Conservation (phyloP, 441 rosid genomes). For the Arabidopsis lyrata region DNA sequence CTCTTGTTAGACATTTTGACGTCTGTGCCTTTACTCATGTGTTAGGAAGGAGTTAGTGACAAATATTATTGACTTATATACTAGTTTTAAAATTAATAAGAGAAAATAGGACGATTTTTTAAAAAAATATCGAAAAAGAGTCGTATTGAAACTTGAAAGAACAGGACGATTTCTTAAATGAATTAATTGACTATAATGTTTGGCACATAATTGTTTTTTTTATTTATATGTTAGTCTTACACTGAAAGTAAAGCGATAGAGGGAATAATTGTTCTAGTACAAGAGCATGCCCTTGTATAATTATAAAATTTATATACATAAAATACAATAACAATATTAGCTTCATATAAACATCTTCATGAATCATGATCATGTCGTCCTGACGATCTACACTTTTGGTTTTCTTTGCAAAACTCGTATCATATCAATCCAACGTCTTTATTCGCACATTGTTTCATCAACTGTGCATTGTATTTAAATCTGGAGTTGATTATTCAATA, state of each 20-base stretch:
- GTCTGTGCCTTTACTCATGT: constrained; percentile 29
- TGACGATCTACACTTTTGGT: neutral
- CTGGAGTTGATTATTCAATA: neutral
- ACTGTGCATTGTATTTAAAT: neutral
- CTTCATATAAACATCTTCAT: neutral
- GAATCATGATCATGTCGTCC: neutral
- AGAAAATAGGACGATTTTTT: neutral
- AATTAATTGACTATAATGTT: neutral
- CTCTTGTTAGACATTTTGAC: constrained; percentile 1
- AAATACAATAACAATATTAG: neutral
- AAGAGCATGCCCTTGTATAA: constrained; percentile 1
- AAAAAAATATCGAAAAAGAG: neutral
- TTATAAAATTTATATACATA: neutral
- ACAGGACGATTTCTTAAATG: neutral
- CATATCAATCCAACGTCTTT: neutral
- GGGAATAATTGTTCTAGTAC: constrained; percentile 24
- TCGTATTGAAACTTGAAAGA: too few species aligned
- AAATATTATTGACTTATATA: constrained; percentile 19
- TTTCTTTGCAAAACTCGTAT: neutral
- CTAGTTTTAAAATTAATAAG: neutral
- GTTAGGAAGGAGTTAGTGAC: constrained; percentile 41
- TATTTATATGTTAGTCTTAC: constrained; percentile 10
- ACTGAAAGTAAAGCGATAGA: constrained; percentile 27
- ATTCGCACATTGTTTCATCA: neutral
- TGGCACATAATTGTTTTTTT: neutral